Base-by-base conservation (phyloP, 352 stramenopile genomes). In the Globisporangium yorkense region DNA sequence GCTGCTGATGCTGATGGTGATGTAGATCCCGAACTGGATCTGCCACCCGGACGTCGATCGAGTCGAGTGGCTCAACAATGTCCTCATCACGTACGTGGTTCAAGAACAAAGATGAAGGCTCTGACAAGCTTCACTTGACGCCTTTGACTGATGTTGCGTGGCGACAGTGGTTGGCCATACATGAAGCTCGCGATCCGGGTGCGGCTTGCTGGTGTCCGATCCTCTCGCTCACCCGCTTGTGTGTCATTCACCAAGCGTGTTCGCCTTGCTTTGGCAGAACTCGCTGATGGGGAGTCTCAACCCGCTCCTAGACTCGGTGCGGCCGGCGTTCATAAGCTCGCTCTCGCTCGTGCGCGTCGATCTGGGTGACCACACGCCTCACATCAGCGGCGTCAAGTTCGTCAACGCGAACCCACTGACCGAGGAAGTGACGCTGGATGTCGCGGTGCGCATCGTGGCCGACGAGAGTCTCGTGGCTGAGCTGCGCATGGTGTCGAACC, bases 31-130 rank as follows among this genome's bases (percentile, higher is more conserved):
- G 2, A 81, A 77, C 31, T 87, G 76, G 77, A 70, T 81, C 47
- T 65, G 70, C 13, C 68, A 80, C 48, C 74, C 77, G 3, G 82
- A 92, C 44, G 69, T 88, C 20, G 82, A 92, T 60, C 77, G 80
- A 54, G 77, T 87, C 46, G 74, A 88, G 31, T 92, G 82, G 82
- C 72, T 92, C 56, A 92, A 92, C 62, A 84, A 83, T 59, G 80
- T 87, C 4, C 80, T 92, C 51, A 61, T 69, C 55, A 67, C 61
- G 58, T 74, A 64, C 46, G 70, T 62, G 43, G 24, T n/a, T 33
- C 37, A 20, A 27, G 7, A 2, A 5, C 27, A 12, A 37, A 18
- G 39, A 20, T 24, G 13, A 21, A 46, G 18, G 6, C 15, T 43
- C 48, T 45, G 12, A 4, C 3, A 10, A 3, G 8, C 24, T 20